Percentiles rank a stretch among this genome's conserved stretches.
These are phyloP conservation scores for Colletotrichum gigasporum DNA, from an alignment of 2,329 filamentous ascomycete genomes.

Conservation along the genomic window DNA sequence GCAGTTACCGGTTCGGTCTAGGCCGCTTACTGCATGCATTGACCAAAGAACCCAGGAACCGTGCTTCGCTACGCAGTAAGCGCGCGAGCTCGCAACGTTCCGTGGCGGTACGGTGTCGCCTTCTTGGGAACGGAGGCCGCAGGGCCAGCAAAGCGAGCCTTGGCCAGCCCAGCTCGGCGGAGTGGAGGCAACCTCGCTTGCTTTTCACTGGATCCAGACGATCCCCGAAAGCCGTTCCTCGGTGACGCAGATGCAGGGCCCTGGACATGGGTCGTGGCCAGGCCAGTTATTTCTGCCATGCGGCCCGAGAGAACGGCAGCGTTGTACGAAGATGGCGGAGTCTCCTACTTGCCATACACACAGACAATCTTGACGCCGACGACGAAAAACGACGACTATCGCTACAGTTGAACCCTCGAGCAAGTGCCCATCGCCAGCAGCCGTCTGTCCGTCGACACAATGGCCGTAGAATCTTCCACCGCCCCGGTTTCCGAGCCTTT, in stretches of 20 bases:
- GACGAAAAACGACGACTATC: background rate
- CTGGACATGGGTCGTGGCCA: slow-evolving; percentile 3
- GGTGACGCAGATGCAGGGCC: slow-evolving; percentile 28
- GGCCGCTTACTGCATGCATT: slow-evolving; percentile 8
- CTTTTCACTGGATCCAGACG: slow-evolving; percentile 26
- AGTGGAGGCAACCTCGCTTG: slow-evolving; percentile 18
- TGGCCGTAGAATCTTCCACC: slow-evolving; percentile 41
- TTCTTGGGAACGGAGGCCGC: background rate
- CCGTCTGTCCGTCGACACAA: slow-evolving; percentile 25
- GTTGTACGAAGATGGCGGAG: slow-evolving; percentile 1
- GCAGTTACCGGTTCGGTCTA: slow-evolving; percentile 10
- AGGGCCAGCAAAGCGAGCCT: slow-evolving; percentile 1
- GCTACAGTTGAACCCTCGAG: background rate
- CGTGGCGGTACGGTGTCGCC: slow-evolving; percentile 4
- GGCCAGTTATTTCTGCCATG: slow-evolving; percentile 21
- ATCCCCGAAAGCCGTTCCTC: slow-evolving; percentile 25
- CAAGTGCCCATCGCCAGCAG: background rate
- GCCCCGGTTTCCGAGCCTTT: slow-evolving; percentile 37
- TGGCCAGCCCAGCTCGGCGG: slow-evolving; percentile 4
- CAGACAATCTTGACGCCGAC: slow-evolving; percentile 6
- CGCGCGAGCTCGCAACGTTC: slow-evolving; percentile 19
- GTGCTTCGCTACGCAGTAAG: background rate
- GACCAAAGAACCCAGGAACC: background rate
- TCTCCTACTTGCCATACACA: slow-evolving; percentile 16
- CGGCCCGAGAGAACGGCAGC: slow-evolving; percentile 6